Base-by-base conservation (phyloP, 345 rosid genomes). In the Toxicodendron radicans region DNA sequence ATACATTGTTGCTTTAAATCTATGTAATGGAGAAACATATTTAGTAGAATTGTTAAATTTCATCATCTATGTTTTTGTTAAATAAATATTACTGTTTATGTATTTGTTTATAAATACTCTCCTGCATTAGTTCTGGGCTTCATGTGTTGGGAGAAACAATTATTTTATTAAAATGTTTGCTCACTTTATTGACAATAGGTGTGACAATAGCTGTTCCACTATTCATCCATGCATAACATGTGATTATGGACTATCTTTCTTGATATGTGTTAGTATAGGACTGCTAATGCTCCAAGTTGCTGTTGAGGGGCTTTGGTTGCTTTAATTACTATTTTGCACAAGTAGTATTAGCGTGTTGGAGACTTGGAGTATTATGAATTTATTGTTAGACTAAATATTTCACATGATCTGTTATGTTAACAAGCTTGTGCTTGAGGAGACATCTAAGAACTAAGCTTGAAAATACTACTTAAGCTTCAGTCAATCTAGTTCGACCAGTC, bases 391-490 rank as follows among this genome's bases (percentile, higher is more conserved):
- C 64, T 43, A 35, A n/a, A 56, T 41, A 10, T 38, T 3, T 27
- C 49, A 45, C 16, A 13, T 10, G 16, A 27, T 71, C 46, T 9
- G 74, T 72, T 69, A 17, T 7, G 32, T 20, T 43, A 49, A 23
- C 59, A 48, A 60, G 58, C 58, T 49, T 59, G 23, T 41, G 30
- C 68, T 64, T 16, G 45, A 33, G 16, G 17, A 68, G 61, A 68
- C 49, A 20, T 54, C n/a, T 6, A 13, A 35, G 48, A 32, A 14
- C 30, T 30, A 20, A 71, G 27, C 58, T 68, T 53, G 46, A 33
- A 53, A 11, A 68, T 20, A 27, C 38, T 57, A 38, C 33, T 56
- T 70, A 62, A 70, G 20, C 73, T 30, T 60, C 58, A 57, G 32
- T 56, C 63, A 38, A 70, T 57, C 64, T 35, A 38, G 10, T 71